Conservation (phyloP, 495 filamentous ascomycete species). For the Aspergillus ellipticus region DNA sequence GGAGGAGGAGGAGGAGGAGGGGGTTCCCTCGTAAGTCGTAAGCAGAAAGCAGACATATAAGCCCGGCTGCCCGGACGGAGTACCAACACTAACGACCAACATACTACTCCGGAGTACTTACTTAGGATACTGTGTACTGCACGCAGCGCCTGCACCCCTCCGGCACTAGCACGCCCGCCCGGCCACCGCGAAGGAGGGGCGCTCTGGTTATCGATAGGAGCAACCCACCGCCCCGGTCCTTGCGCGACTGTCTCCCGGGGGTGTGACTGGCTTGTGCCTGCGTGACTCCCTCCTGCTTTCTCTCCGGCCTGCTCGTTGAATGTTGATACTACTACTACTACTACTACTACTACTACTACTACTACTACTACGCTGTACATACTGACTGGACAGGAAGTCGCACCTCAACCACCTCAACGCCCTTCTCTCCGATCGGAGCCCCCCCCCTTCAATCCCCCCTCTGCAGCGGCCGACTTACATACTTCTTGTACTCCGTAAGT, state of each 20-base stretch:
- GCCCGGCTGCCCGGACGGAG: too few species aligned
- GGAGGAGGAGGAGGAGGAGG: too few species aligned
- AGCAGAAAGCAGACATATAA: conserved; percentile 6
- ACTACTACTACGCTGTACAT: background rate
- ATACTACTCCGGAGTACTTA: too few species aligned
- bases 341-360: background rate
- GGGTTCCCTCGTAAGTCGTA: too few species aligned
- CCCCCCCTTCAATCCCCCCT: background rate
- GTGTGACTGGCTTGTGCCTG: conserved; percentile 29
- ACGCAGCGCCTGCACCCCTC: background rate
- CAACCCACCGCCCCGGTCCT: conserved; percentile 7
- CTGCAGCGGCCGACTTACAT: background rate
- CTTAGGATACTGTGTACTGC: too few species aligned
- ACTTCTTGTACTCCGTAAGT: too few species aligned
- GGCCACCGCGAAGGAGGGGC: conserved; percentile 19
- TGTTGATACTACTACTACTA: too few species aligned
- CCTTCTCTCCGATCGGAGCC: background rate
- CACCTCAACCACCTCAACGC: too few species aligned
- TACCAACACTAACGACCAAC: too few species aligned
- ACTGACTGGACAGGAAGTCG: background rate
- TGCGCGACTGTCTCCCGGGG: conserved; percentile 3
- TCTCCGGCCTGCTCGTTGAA: too few species aligned
- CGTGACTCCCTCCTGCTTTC: conserved; percentile 16
- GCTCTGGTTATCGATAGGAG: conserved; percentile 29
- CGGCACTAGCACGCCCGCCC: too few species aligned